Base-by-base conservation (phyloP, 371 early-diverging fungal species). In the Cokeromyces recurvatus region DNA sequence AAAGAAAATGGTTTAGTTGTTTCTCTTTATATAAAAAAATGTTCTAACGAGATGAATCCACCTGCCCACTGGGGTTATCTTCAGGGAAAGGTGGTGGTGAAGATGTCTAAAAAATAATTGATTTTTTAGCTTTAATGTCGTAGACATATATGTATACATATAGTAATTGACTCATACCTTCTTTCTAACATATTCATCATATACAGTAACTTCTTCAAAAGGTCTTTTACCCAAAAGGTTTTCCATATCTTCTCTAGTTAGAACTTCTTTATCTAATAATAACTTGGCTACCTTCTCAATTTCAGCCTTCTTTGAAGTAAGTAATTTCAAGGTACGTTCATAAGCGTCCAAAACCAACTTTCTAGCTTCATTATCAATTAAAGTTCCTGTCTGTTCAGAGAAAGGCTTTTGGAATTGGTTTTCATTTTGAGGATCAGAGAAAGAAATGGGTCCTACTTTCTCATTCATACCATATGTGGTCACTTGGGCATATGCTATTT, bases 351-450 rank as follows among this genome's bases (percentile, higher is more conserved):
- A 68, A 21, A 98, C 85, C 66, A 97, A 65, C 22, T 66, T 67
- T 25, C 97, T 82, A 21, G 89, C 98, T 66, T 97, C 97, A 47
- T 83, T 81, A 66, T 98, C 99, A 48, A 98, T 98, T 63, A 98
- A 53, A 42, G 82, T 79, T 24, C 89, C 95, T 0, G 99, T 98
- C 51, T 86, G 82, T 66, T 98, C 99, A 27, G 92, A 91, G 68
- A 90, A 98, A 12, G 98, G 98, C 71, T 97, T 96, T 56, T 89
- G 89, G 81, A 90, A 89, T 55, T 82, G 81, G 38, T 80, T 78
- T 34, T 86, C 82, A 41, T 83, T 73, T 29, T 87, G 81, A 35
- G 86, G 85, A 51, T 90, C 84, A 4, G 79, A 67, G 64, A 85
- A 97, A 11, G 89, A 88, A 23, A 98, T 55, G 42, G 91, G 86